phyloP scores from a whole-genome alignment of 306 rosid genomes.

The Lupinus albus region DNA sequence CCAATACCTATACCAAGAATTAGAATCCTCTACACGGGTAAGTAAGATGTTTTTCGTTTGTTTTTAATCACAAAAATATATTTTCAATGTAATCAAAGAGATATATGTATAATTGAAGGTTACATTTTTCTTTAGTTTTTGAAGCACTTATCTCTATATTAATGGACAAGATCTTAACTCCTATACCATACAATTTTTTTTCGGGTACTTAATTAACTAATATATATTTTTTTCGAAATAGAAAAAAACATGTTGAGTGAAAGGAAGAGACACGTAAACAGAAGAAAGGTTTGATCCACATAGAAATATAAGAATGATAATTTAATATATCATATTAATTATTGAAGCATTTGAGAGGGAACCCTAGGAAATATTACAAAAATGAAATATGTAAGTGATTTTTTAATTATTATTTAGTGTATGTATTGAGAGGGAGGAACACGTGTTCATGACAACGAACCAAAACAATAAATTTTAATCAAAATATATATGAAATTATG shows the following conservation, averaged over 20 bases:
- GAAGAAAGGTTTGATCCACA: slow-evolving; percentile 1
- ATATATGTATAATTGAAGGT: too few relatives aligned
- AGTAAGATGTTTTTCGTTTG: too few relatives aligned
- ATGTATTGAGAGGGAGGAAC: not conserved
- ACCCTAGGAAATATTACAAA: not conserved
- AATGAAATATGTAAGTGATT: not conserved
- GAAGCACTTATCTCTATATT: too few relatives aligned
- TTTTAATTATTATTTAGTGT: not conserved
- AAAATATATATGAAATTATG: not conserved
- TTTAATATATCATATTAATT: not conserved
- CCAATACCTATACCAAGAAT: not conserved
- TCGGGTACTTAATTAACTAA: not conserved
- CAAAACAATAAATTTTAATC: not conserved
- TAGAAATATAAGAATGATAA: not conserved
- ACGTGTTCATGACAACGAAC: not conserved
- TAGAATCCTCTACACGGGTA: too few relatives aligned
- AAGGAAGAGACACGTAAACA: not conserved
- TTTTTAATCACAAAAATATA: too few relatives aligned
- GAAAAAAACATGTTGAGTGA: not conserved
- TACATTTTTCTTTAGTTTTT: too few relatives aligned
- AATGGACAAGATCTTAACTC: too few relatives aligned
- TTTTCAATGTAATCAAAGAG: too few relatives aligned
- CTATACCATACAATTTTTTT: too few relatives aligned
- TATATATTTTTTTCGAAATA: not conserved
- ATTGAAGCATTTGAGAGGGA: slow-evolving; percentile 5